phyloP scores from a whole-genome alignment of 1,139 yeast species.

The Pichia kudriavzevii region DNA sequence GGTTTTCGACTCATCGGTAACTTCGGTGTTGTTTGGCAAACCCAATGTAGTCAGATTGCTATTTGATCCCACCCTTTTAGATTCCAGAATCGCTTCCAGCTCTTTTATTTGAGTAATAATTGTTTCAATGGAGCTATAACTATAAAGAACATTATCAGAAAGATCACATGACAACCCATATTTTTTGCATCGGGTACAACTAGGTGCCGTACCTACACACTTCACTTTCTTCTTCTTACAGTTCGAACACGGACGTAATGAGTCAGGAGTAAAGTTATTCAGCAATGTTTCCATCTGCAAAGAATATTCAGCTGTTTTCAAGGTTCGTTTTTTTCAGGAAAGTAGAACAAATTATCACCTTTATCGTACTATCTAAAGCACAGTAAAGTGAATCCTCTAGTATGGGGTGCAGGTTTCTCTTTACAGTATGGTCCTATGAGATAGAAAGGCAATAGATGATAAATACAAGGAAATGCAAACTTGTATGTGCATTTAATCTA shows the following conservation, averaged over 20 bases:
- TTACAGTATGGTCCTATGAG: too few relatives aligned
- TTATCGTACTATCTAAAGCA: too few relatives aligned
- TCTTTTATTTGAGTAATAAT: conserved; percentile 10
- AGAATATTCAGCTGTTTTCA: too few relatives aligned
- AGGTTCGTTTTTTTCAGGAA: too few relatives aligned
- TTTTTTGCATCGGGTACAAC: conserved; percentile 17
- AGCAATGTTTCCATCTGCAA: too few relatives aligned
- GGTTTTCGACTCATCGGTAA: not conserved
- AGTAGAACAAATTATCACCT: too few relatives aligned
- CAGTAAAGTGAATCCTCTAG: too few relatives aligned
- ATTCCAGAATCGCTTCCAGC: conserved; percentile 8
- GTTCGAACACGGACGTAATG: conserved; percentile 16
- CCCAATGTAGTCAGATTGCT: not conserved
- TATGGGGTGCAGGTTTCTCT: too few relatives aligned
- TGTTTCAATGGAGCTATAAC: conserved; percentile 16
- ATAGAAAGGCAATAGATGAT: too few relatives aligned
- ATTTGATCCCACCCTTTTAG: too few relatives aligned
- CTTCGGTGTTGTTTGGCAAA: not conserved
- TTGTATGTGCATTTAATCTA: too few relatives aligned
- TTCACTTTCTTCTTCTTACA: conserved; percentile 21
- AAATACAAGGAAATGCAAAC: too few relatives aligned
- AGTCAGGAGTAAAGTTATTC: conserved; percentile 12
- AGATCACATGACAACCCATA: conserved; percentile 17
- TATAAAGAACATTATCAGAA: conserved; percentile 16
- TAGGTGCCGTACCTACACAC: conserved; percentile 19